Conservation (phyloP, 202 grass and related monocot genomes). For the Eragrostis tef region DNA sequence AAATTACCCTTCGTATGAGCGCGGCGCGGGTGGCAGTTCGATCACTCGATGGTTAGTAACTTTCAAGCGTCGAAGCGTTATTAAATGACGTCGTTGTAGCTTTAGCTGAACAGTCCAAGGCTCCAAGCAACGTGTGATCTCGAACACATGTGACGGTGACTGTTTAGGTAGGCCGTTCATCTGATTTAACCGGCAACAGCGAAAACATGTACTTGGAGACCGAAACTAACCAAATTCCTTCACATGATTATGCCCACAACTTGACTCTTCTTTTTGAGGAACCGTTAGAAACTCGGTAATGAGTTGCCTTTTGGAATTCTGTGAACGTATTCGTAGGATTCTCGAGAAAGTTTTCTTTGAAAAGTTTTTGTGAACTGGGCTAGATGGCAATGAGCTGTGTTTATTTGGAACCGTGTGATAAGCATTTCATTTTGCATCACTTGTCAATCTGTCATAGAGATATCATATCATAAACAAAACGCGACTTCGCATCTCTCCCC, state of each 20-base stretch:
- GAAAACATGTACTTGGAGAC: not conserved
- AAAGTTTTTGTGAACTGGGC: too few relatives aligned
- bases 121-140: not conserved
- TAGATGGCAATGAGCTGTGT: not conserved
- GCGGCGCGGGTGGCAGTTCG: not conserved
- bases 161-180: not conserved
- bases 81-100: slow-evolving; percentile 28
- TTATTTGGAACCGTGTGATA: not conserved
- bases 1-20: not conserved
- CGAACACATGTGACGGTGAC: not conserved
- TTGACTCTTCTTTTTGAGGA: too few relatives aligned
- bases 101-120: not conserved
- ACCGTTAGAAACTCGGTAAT: too few relatives aligned
- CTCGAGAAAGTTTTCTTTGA: too few relatives aligned
- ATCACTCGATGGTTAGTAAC: not conserved
- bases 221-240: not conserved
- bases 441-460: not conserved
- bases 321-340: not conserved
- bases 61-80: not conserved
- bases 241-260: not conserved
- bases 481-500: not conserved
- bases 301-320: too few relatives aligned
- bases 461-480: not conserved
- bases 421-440: not conserved
- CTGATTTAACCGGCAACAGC: not conserved